Evolutionary conservation across 1,284 basidiomycete genomes (phyloP).

Genomic region (Grifola frondosa): DNA sequence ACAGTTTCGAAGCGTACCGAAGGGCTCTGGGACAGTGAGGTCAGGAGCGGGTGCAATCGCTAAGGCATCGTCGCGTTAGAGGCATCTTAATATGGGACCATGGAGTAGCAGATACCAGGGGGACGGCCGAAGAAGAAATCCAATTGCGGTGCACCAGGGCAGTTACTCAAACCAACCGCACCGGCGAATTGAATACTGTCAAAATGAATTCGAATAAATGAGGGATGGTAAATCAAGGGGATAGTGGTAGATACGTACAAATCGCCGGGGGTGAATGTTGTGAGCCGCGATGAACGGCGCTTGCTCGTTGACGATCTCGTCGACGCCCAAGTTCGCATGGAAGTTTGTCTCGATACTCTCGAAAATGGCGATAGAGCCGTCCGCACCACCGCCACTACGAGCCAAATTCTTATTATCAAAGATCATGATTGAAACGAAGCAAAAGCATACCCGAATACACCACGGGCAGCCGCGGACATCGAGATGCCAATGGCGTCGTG

Average conservation of each 20-base stretch:
- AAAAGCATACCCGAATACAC: slow-evolving; percentile 14
- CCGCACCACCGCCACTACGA: slow-evolving; percentile 27
- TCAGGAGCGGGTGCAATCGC: slow-evolving; percentile 29
- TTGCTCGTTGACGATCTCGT: slow-evolving; percentile 28
- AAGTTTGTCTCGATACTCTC: slow-evolving; percentile 23
- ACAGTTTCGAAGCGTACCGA: slow-evolving; percentile 2
- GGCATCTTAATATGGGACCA: neutral
- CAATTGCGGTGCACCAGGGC: slow-evolving; percentile 30
- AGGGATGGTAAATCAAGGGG: neutral
- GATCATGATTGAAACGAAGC: neutral
- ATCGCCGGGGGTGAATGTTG: slow-evolving; percentile 28
- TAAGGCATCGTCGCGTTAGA: slow-evolving; percentile 1
- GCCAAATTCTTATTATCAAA: neutral
- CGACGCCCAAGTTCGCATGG: slow-evolving; percentile 28
- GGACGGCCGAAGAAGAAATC: slow-evolving; percentile 24
- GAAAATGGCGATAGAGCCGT: slow-evolving; percentile 26
- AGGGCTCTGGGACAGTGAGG: slow-evolving; percentile 27
- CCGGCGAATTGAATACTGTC: slow-evolving; percentile 31
- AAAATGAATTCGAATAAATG: neutral
- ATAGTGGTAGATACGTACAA: slow-evolving; percentile 11
- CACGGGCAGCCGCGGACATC: slow-evolving; percentile 5
- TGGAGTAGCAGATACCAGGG: no score
- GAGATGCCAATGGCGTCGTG: slow-evolving; percentile 30
- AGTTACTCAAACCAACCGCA: slow-evolving; percentile 31
- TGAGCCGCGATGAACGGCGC: slow-evolving; percentile 24